These are phyloP conservation scores for Lactarius evosmus DNA, from an alignment of 768 basidiomycete genomes.

Conservation along the genomic window DNA sequence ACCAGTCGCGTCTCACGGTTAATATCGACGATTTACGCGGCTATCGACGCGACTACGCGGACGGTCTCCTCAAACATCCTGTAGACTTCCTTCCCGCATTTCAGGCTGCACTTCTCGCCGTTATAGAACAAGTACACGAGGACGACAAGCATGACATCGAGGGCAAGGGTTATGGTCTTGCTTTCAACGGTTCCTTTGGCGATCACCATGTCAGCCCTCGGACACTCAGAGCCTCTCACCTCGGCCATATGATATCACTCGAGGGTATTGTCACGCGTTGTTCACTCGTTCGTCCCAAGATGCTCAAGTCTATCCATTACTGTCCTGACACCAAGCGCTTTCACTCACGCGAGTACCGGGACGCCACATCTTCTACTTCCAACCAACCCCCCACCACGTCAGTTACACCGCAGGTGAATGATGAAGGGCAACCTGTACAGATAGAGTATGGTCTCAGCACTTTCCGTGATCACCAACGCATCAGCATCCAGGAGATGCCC, in stretches of 20 bases:
- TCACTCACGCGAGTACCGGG: slow-evolving; percentile 87
- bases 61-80: slow-evolving; percentile 87
- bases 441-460: slow-evolving; percentile 91
- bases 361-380: slow-evolving; percentile 83
- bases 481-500: slow-evolving; percentile 99
- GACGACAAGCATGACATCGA: slow-evolving; percentile 77
- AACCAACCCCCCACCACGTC: slow-evolving; percentile 83
- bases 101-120: slow-evolving; percentile 73
- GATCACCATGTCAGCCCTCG: slow-evolving; percentile 97
- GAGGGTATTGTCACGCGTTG: slow-evolving; percentile 99
- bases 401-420: slow-evolving; percentile 87
- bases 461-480: slow-evolving; percentile 95
- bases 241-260: slow-evolving; percentile 94
- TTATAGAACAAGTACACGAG: slow-evolving; percentile 74
- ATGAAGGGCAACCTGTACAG: slow-evolving; percentile 80
- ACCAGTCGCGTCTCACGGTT: slow-evolving; percentile 85
- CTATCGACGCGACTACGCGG: slow-evolving; percentile 82
- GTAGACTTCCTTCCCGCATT: slow-evolving; percentile 85
- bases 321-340: slow-evolving; percentile 84
- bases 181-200: slow-evolving; percentile 94
- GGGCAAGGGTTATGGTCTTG: slow-evolving; percentile 80
- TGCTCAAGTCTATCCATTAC: slow-evolving; percentile 95
- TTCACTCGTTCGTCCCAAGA: slow-evolving; percentile 96
- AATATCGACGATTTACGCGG: slow-evolving; percentile 96
- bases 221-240: slow-evolving; percentile 80